Conservation (phyloP, 1,284 basidiomycete genomes). For the Boletus mariae region DNA sequence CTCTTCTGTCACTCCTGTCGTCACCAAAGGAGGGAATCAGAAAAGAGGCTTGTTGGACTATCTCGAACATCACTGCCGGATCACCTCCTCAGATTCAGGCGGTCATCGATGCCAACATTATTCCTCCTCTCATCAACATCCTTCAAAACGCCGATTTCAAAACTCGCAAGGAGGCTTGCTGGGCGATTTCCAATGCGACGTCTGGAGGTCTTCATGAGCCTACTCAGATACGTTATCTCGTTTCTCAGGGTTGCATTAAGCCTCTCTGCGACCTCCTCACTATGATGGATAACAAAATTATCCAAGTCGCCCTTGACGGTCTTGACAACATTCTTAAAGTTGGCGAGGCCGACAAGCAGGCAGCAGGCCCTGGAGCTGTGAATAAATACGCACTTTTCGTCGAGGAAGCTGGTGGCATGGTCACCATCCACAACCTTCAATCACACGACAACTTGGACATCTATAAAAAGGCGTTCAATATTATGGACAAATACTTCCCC, state of each 20-base stretch:
- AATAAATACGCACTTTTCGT: slow-evolving; percentile 96
- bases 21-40: slow-evolving; percentile 96
- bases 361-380: slow-evolving; percentile 76
- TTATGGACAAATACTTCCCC: slow-evolving; percentile 96
- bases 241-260: slow-evolving; percentile 97
- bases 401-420: slow-evolving; percentile 98
- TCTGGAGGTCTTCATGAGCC: slow-evolving; percentile 97
- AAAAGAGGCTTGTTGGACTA: slow-evolving; percentile 99
- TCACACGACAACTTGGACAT: slow-evolving; percentile 99
- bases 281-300: slow-evolving; percentile 99
- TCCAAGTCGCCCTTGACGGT: slow-evolving; percentile 96
- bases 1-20: slow-evolving; percentile 86
- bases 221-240: slow-evolving; percentile 96
- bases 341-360: slow-evolving; percentile 92
- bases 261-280: slow-evolving; percentile 94
- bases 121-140: slow-evolving; percentile 98
- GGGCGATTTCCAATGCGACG: slow-evolving; percentile 99
- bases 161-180: slow-evolving; percentile 99
- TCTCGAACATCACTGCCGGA: slow-evolving; percentile 98
- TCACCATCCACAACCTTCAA: slow-evolving; percentile 97
- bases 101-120: slow-evolving; percentile 84
- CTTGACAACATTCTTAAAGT: slow-evolving; percentile 99
- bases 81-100: slow-evolving; percentile 95
- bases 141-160: slow-evolving; percentile 98
- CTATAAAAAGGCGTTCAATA: slow-evolving; percentile 99